Evolutionary conservation across 2,329 filamentous ascomycete species (phyloP).

Genomic region (Sporothrix humicola): DNA sequence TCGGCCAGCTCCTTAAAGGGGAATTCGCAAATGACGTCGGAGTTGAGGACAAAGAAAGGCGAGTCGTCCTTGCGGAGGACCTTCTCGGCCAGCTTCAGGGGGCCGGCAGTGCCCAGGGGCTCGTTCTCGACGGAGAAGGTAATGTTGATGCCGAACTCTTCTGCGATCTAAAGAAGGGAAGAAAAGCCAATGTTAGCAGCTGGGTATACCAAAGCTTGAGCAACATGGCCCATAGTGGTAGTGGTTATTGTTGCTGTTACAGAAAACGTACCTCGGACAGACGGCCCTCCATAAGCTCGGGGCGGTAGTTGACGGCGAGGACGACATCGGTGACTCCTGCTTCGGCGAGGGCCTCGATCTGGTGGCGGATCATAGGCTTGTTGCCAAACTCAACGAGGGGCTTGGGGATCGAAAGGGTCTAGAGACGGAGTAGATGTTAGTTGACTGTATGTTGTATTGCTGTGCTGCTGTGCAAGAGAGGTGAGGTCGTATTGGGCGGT

Average conservation of each 20-base stretch:
- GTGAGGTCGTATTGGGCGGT: too few relatives aligned
- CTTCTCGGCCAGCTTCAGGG: slow-evolving; percentile 91
- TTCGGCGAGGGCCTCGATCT: slow-evolving; percentile 91
- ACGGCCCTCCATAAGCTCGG: slow-evolving; percentile 95
- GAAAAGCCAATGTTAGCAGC: background rate
- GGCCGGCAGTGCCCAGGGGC: slow-evolving; percentile 91
- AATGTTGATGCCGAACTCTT: slow-evolving; percentile 91
- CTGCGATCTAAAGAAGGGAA: slow-evolving; percentile 72
- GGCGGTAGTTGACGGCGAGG: slow-evolving; percentile 96
- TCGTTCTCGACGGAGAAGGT: slow-evolving; percentile 97
- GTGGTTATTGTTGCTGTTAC: slow-evolving; percentile 11
- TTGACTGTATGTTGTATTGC: slow-evolving; percentile 6
- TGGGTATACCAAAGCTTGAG: background rate
- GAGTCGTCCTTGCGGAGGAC: slow-evolving; percentile 91
- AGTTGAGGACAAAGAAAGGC: slow-evolving; percentile 98
- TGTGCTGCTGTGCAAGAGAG: too few relatives aligned
- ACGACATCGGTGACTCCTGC: slow-evolving; percentile 98
- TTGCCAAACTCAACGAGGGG: slow-evolving; percentile 98
- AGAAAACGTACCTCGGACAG: slow-evolving; percentile 76
- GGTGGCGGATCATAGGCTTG: slow-evolving; percentile 98
- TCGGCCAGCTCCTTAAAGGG: slow-evolving; percentile 87
- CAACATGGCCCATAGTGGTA: background rate
- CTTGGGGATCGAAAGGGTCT: slow-evolving; percentile 97
- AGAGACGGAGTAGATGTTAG: slow-evolving; percentile 35
- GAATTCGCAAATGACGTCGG: slow-evolving; percentile 97